Conservation (phyloP, 352 stramenopile genomes). For the Lagenidium sp. region DNA sequence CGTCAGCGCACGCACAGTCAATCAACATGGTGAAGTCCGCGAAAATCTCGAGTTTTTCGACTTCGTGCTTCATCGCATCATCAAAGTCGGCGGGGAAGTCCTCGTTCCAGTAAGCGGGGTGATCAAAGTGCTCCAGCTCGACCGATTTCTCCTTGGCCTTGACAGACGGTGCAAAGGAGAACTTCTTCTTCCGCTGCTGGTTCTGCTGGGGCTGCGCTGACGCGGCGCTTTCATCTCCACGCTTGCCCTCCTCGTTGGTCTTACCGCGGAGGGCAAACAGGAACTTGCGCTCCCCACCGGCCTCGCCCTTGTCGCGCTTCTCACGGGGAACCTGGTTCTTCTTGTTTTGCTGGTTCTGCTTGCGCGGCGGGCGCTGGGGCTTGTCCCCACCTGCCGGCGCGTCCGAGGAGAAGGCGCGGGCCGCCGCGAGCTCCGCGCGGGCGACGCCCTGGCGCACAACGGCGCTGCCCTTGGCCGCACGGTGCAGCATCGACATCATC, state of each 20-base stretch:
- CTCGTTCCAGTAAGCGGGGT: conserved; percentile 67
- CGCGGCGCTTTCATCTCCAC: neutral
- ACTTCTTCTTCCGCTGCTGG: conserved; percentile 36
- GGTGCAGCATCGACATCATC: neutral
- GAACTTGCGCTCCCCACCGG: conserved; percentile 6
- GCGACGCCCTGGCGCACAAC: conserved; percentile 1
- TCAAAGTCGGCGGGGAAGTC: conserved; percentile 68
- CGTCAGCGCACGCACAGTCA: conserved; percentile 32
- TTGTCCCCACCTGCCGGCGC: conserved; percentile 15
- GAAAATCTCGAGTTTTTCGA: conserved; percentile 82
- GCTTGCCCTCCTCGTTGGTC: conserved; percentile 1
- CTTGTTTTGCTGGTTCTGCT: conserved; percentile 9
- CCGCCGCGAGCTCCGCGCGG: neutral
- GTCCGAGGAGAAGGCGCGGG: conserved; percentile 6
- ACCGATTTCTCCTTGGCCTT: conserved; percentile 29
- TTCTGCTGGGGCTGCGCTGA: neutral
- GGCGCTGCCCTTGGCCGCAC: neutral
- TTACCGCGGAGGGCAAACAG: conserved; percentile 12
- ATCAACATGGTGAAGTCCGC: conserved; percentile 64
- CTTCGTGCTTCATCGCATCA: conserved; percentile 79
- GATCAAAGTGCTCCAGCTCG: conserved; percentile 55
- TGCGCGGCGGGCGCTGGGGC: conserved; percentile 7
- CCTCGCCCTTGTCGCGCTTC: neutral
- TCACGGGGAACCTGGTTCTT: conserved; percentile 26
- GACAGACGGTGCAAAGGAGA: conserved; percentile 51